These are phyloP conservation scores for Penicillium vulpinum DNA, from an alignment of 2,329 filamentous ascomycete genomes.

Conservation along the genomic window DNA sequence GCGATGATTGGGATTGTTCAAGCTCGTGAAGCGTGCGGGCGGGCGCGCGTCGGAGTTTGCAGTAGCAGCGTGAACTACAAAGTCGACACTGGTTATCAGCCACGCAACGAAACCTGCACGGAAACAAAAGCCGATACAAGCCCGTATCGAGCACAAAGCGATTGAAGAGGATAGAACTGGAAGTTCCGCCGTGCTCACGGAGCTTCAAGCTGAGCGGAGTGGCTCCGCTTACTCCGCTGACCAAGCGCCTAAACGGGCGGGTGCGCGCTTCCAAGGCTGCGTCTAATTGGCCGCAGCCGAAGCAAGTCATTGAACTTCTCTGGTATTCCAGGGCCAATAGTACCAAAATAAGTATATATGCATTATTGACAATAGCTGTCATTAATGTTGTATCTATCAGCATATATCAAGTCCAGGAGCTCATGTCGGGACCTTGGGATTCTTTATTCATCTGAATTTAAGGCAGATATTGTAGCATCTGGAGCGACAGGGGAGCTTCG, in stretches of 20 bases:
- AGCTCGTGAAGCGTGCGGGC: background rate
- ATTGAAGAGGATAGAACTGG: background rate
- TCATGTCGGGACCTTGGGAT: background rate
- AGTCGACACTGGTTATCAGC: background rate
- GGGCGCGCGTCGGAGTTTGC: conserved; percentile 7
- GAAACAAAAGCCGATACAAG: background rate
- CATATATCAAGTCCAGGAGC: background rate
- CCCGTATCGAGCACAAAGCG: background rate
- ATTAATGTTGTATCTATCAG: background rate
- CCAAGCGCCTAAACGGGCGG: conserved; percentile 2
- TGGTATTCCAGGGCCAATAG: too few relatives aligned
- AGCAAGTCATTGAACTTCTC: background rate
- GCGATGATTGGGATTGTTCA: background rate
- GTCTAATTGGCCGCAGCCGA: conserved; percentile 1
- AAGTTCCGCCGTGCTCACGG: background rate
- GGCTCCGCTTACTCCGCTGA: conserved; percentile 11
- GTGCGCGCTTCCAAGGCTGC: background rate
- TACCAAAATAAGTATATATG: background rate
- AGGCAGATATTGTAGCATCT: background rate
- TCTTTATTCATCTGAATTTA: too few relatives aligned
- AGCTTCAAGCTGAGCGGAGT: conserved; percentile 6
- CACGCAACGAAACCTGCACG: too few relatives aligned
- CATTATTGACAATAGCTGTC: background rate
- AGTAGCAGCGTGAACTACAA: background rate
- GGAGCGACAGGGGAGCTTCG: background rate